Evolutionary conservation across 2,329 filamentous ascomycete genomes (phyloP).

Genomic region (Ilyonectria sp.): DNA sequence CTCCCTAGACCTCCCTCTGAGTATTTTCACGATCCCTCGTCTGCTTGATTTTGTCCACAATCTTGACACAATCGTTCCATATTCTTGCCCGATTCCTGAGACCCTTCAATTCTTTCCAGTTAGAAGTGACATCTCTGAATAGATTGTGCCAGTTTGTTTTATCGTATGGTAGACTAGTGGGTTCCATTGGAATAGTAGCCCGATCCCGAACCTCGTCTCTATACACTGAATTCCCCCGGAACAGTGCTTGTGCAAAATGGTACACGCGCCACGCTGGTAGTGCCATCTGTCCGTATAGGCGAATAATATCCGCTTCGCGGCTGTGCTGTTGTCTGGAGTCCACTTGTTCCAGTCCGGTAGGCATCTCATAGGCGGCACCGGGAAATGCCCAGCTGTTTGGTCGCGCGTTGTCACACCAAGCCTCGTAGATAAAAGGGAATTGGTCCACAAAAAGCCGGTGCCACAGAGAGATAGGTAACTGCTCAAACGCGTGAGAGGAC

Average conservation of each 20-base stretch:
- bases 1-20: no score
- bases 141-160: neutral
- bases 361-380: neutral
- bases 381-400: neutral
- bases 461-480: neutral
- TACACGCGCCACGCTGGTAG: neutral
- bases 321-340: neutral
- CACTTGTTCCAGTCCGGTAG: neutral
- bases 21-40: neutral
- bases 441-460: neutral
- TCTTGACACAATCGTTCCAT: neutral
- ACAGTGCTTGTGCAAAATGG: neutral
- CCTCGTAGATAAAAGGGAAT: constrained; percentile 7
- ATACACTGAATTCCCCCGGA: neutral
- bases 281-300: neutral
- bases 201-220: neutral
- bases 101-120: neutral
- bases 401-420: neutral
- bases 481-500: neutral
- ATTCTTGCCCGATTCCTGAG: neutral
- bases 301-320: neutral
- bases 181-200: neutral
- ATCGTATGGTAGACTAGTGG: no score
- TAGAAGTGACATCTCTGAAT: neutral
- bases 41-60: neutral